A percentile compares a stretch with the other conserved stretches of the same genome.
Evolutionary conservation across 805 yeast species (phyloP).

Genomic region (Pichia exigua): DNA sequence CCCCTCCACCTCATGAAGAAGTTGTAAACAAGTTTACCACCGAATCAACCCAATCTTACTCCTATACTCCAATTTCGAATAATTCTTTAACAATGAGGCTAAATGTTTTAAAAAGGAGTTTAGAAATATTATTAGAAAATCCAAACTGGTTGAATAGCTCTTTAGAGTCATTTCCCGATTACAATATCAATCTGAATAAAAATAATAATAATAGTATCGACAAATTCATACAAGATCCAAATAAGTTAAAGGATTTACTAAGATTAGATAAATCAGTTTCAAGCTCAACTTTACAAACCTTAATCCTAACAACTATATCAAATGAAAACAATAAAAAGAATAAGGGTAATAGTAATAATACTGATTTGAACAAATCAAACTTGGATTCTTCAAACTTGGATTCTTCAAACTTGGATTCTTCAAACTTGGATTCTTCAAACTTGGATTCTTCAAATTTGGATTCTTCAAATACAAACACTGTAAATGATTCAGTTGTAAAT

Average conservation of each 20-base stretch:
- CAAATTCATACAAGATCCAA: neutral
- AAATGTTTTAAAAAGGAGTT: constrained; percentile 65
- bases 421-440: too few relatives aligned
- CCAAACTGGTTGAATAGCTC: constrained; percentile 36
- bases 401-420: too few relatives aligned
- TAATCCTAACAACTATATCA: constrained; percentile 24
- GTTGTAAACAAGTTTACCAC: constrained; percentile 45
- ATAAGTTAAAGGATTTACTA: constrained; percentile 11
- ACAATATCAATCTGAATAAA: neutral
- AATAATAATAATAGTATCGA: neutral
- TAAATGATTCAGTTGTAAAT: neutral
- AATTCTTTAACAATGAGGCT: constrained; percentile 70
- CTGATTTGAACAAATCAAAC: neutral
- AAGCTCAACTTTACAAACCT: constrained; percentile 39
- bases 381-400: too few relatives aligned
- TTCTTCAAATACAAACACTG: neutral
- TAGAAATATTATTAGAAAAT: constrained; percentile 62
- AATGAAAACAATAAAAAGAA: too few relatives aligned
- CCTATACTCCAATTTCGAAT: constrained; percentile 76
- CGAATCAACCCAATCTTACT: constrained; percentile 77
- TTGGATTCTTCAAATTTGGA: too few relatives aligned
- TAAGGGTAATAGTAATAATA: neutral
- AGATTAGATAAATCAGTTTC: constrained; percentile 37
- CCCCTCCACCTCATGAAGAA: neutral
- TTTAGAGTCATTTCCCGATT: constrained; percentile 11